A percentile compares a stretch with the other conserved stretches of the same genome.
Evolutionary conservation across 345 rosid species (phyloP).

Genomic region (Dovyalis caffra): DNA sequence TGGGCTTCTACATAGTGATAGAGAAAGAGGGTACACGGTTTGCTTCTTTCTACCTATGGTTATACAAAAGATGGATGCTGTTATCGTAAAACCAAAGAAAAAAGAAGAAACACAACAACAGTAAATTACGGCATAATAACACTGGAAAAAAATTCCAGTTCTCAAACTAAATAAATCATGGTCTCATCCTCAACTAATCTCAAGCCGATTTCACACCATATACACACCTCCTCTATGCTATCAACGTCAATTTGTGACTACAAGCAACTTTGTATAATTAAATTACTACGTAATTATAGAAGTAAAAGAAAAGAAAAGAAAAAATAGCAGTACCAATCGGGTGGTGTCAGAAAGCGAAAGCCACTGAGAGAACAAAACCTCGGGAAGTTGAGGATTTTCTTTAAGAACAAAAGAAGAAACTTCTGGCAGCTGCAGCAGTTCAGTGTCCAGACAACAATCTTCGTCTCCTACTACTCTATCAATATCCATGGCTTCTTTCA

Average conservation of each 20-base stretch:
- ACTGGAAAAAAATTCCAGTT: not conserved
- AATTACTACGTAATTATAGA: not conserved
- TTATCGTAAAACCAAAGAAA: not conserved
- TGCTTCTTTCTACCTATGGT: not conserved
- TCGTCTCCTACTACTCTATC: constrained; percentile 25
- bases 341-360: constrained; percentile 72
- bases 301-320: not conserved
- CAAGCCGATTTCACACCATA: not conserved
- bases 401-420: constrained; percentile 56
- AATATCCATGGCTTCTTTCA: constrained; percentile 22
- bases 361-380: constrained; percentile 75
- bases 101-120: not conserved
- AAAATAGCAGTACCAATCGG: constrained; percentile 46
- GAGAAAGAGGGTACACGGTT: not conserved
- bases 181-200: not conserved
- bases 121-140: not conserved
- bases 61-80: not conserved
- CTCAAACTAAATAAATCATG: not conserved
- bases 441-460: constrained; percentile 50
- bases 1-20: not conserved
- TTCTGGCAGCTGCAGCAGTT: constrained; percentile 70
- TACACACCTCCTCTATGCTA: no score
- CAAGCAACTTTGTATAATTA: not conserved
- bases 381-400: constrained; percentile 48
- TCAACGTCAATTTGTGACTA: not conserved